Evolutionary conservation across 345 rosid genomes (phyloP), one percentile per base, ranked within the genome.

Genomic region (Rhodomyrtus tomentosa): DNA sequence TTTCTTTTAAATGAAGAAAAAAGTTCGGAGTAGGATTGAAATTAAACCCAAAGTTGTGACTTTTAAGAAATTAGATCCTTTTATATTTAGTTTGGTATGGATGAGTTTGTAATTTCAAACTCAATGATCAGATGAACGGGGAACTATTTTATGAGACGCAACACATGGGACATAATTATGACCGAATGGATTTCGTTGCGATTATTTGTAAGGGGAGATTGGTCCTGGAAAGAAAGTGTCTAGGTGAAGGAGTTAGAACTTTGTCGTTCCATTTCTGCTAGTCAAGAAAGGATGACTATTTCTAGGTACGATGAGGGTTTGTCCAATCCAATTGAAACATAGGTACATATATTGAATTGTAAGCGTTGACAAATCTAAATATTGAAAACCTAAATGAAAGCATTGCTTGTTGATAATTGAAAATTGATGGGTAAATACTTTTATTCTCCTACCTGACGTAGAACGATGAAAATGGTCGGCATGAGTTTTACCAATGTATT

Each of bases 391-490:
- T 68, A 32, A 32, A 32, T 7, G 18, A 18, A 18, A 59, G 3
- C 21, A 29, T 27, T 38, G 1, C 8, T 6, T 0, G 21, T 27
- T 3, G 73, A 15, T 68, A 21, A 68, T 68, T 18, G 5, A 68
- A 32, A 18, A 68, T 8, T 4, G 11, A 32, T 68, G 76, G 76
- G 24, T 68, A 68, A 5, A 32, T 68, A 68, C 8, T 21, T 2
- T 68, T 29, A 18, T 18, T 68, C 32, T 8, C 74, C 76, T 32
- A 32, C 6, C 20, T 68, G 18, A 32, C 16, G 32, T 32, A 4
- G 24, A 32, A 68, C 0, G 24, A 2, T 8, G 42, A 68, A 8
- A 1, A 3, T 16, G 18, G 8, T 62, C 0, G 0, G 11, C 4
- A 62, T 32, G 16, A 16, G 6, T 32, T 16, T 62, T 62, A 18